Evolutionary conservation across 768 basidiomycete species (phyloP).

Genomic region (Mrakia gelida): DNA sequence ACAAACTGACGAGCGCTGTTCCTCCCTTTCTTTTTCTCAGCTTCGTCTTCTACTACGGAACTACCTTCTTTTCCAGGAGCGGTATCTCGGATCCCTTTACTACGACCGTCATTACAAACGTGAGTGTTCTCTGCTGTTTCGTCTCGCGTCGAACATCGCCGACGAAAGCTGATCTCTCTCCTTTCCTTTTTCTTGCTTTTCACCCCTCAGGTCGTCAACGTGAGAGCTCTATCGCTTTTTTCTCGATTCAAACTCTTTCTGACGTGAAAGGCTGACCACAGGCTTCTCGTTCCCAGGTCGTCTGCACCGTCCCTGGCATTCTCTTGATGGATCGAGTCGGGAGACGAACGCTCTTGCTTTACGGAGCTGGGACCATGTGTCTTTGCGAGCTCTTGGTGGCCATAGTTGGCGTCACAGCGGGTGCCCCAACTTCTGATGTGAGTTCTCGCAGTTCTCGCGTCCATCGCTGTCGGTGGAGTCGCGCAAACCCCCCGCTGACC

Average conservation of each 20-base stretch:
- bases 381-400: constrained; percentile 73
- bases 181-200: background rate
- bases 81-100: constrained; percentile 56
- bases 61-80: constrained; percentile 60
- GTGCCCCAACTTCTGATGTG: constrained; percentile 19
- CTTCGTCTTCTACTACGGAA: constrained; percentile 38
- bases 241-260: background rate
- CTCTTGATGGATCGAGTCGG: constrained; percentile 76
- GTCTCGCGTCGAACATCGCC: too few relatives aligned
- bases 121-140: background rate
- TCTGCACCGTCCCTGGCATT: constrained; percentile 73
- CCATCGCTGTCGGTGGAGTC: too few relatives aligned
- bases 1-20: background rate
- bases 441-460: too few relatives aligned
- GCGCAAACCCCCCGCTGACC: too few relatives aligned
- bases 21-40: background rate
- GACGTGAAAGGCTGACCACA: background rate
- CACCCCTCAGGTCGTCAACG: background rate
- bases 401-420: constrained; percentile 23
- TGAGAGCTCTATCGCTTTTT: background rate
- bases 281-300: constrained; percentile 43
- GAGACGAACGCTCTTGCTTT: constrained; percentile 70
- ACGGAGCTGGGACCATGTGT: constrained; percentile 75
- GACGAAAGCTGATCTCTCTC: background rate
- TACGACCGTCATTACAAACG: constrained; percentile 44